Evolutionary conservation across 345 rosid species (phyloP).

Genomic region (rapeseed (Brassica napus)): Da-Ae NC_063450.1:25069501-25070000

Average conservation of each 20-base stretch:
- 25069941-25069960: not conserved
- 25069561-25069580: not conserved
- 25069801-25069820: not conserved
- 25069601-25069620: not conserved
- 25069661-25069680: not conserved
- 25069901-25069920: not conserved
- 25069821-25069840: too few species aligned
- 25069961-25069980: not conserved
- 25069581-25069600: not conserved
- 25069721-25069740: not conserved
- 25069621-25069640: not conserved
- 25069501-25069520: constrained; percentile 4
- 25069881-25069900: not conserved
- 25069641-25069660: not conserved
- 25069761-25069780: not conserved
- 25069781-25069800: not conserved
- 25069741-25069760: not conserved
- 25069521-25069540: not conserved
- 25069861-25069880: not conserved
- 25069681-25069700: not conserved
- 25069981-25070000: not conserved
- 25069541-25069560: not conserved
- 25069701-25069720: not conserved
- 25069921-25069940: not conserved
- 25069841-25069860: not conserved